Percentiles rank a stretch among this genome's conserved stretches.
These are phyloP conservation scores for Cercospora zeae-maydis DNA, from an alignment of 2,329 filamentous ascomycete genomes.

Conservation along the genomic window DNA sequence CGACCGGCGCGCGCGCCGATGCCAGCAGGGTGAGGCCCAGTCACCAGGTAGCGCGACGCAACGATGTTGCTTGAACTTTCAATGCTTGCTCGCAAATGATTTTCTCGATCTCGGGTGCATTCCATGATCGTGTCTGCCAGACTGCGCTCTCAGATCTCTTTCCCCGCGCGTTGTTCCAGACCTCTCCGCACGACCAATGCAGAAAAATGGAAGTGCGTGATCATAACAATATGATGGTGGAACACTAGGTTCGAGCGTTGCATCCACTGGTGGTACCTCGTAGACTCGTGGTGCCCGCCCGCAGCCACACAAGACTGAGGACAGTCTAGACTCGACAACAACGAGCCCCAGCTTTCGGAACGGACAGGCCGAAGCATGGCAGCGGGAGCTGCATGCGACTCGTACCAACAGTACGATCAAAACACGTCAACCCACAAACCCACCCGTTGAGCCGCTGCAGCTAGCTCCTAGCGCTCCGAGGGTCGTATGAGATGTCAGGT, in stretches of 20 bases:
- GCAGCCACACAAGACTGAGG: neutral
- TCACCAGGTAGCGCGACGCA: constrained; percentile 1
- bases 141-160: neutral
- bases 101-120: neutral
- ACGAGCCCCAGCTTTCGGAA: neutral
- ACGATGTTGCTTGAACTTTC: neutral
- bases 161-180: neutral
- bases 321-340: neutral
- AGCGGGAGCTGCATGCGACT: neutral
- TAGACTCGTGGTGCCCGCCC: too few relatives aligned
- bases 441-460: constrained; percentile 7
- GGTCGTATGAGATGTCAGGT: constrained; percentile 12
- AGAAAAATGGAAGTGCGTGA: neutral
- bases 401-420: neutral
- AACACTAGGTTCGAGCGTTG: neutral
- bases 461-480: constrained; percentile 2
- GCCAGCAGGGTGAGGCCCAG: neutral
- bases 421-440: neutral
- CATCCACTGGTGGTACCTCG: neutral
- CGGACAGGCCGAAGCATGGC: neutral
- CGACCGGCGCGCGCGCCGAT: neutral
- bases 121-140: neutral
- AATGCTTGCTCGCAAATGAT: neutral
- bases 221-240: neutral
- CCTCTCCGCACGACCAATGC: neutral